Evolutionary conservation across 1,284 basidiomycete genomes (phyloP), one percentile per base, ranked within the genome.

Genomic region (Ganoderma meredithae): DNA sequence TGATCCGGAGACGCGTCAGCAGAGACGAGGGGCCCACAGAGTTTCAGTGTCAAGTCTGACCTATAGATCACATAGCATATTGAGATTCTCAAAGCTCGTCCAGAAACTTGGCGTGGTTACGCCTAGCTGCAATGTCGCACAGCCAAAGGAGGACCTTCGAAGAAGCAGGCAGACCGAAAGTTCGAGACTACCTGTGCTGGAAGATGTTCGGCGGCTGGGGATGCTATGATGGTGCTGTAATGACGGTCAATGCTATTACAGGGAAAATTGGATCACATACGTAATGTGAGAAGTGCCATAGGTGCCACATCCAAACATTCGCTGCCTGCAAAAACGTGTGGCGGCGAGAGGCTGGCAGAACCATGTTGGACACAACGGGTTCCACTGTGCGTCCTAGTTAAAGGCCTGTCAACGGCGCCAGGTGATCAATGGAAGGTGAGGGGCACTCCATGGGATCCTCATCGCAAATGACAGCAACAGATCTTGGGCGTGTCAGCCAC

Each of bases 391-490:
- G n/a, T 36, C 36, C n/a, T 10, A 3, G 19, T 66, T 62, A 64
- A 58, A 69, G 47, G 10, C 47, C 47, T 49, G 22, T 49, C 22
- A 3, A 40, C 15, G 36, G 52, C 64, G 64, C 43, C 59, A 53
- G 12, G 59, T 62, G 64, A 52, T 56, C 43, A 49, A 69, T 63
- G 62, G 68, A 69, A 69, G 68, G 68, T 59, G 6, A 52, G 31
- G n/a, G n/a, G n/a, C 12, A n/a, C 58, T 12, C 39, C n/a, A 40
- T 7, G 15, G 31, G 19, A 61, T 60, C 59, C 55, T 64, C 64
- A 60, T 13, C n/a, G 22, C 43, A 58, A 39, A 6, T 58, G 55
- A 58, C 55, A 58, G 55, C 55, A 39, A 58, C 9, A n/a, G 55
- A 58, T 9, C n/a, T 39, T 58, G 19, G 19, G 7, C 55, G 6